Evolutionary conservation across 1,284 basidiomycete genomes (phyloP).

Genomic region (Sanghuangporus baumii): DNA sequence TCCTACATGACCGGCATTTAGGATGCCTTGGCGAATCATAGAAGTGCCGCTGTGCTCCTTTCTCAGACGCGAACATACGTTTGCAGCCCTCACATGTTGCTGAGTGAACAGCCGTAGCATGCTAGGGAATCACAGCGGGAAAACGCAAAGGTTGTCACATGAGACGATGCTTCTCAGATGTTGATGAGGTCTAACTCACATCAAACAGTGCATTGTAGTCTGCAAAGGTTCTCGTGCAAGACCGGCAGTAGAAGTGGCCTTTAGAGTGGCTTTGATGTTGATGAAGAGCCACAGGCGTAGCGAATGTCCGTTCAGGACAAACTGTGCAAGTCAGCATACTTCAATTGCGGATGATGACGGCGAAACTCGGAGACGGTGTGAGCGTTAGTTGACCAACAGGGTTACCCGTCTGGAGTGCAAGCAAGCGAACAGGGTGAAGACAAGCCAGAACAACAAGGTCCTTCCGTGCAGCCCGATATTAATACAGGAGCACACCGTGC

Average conservation of each 20-base stretch:
- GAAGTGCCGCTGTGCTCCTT: conserved; percentile 3
- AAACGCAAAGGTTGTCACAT: background rate
- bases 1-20: conserved; percentile 6
- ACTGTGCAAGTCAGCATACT: background rate
- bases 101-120: background rate
- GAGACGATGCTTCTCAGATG: background rate
- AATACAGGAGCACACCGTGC: background rate
- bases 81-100: conserved; percentile 6
- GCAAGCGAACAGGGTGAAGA: background rate
- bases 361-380: too few relatives aligned
- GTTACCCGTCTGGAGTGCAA: background rate
- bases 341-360: too few relatives aligned
- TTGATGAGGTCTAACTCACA: background rate
- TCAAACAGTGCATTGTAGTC: conserved; percentile 1
- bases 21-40: conserved; percentile 17
- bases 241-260: conserved; percentile 5
- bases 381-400: background rate
- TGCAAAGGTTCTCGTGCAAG: conserved; percentile 1
- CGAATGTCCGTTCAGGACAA: conserved; percentile 4
- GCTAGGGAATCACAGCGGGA: background rate
- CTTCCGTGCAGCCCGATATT: background rate
- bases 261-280: conserved; percentile 11
- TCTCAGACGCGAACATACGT: conserved; percentile 6
- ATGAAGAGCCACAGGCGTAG: conserved; percentile 7
- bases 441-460: background rate